Evolutionary conservation across 2,329 filamentous ascomycete genomes (phyloP).

Genomic region (Aspergillus novofumigatus): DNA sequence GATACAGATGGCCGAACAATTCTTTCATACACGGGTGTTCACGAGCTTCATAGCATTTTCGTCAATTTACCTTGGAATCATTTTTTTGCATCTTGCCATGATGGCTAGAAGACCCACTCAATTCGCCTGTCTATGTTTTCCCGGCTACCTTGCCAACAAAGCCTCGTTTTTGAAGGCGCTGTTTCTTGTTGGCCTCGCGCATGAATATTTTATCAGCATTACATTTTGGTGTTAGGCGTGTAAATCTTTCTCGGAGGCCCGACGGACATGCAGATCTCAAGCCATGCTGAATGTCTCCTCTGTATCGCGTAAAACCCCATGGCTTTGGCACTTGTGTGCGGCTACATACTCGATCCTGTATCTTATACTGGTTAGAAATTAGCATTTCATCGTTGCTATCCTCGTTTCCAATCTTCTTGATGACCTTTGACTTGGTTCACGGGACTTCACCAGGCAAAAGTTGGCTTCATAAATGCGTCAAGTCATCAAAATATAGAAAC

Average conservation of each 20-base stretch:
- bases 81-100: background rate
- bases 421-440: too few species aligned
- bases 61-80: background rate
- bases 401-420: too few species aligned
- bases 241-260: background rate
- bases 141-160: background rate
- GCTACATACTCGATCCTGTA: background rate
- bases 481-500: too few species aligned
- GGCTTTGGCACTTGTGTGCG: background rate
- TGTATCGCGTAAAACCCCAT: background rate
- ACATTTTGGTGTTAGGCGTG: conserved; percentile 16
- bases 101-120: background rate
- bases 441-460: too few species aligned
- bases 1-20: conserved; percentile 60
- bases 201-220: conserved; percentile 8
- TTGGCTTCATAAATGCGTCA: too few species aligned
- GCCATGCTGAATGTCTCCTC: background rate
- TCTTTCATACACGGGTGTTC: conserved; percentile 56
- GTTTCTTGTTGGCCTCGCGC: background rate
- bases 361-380: background rate
- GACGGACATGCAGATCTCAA: background rate
- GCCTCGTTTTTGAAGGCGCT: background rate
- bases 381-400: background rate
- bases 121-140: background rate
- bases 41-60: background rate